Conservation (phyloP, 75 land plant genomes). For the Pinus tabuliformis region DNA sequence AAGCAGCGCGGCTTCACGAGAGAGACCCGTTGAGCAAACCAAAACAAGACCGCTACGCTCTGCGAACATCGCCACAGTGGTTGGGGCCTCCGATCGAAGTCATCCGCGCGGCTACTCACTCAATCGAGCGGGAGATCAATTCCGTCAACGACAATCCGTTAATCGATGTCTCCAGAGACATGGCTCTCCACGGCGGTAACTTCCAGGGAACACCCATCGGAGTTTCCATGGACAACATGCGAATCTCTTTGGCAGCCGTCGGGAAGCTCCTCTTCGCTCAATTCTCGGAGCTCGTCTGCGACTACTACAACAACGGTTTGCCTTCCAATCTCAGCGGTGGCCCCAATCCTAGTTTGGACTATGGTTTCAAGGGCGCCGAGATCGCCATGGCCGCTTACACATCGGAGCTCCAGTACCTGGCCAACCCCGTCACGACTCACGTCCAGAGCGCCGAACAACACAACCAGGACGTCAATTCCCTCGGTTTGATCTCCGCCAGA, state of each 20-base stretch:
- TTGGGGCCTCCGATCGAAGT: background rate
- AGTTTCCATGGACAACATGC: constrained; percentile 83
- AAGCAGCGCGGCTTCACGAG: constrained; percentile 32
- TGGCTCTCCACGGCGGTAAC: constrained; percentile 84
- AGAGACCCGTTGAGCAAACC: constrained; percentile 38
- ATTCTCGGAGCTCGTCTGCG: constrained; percentile 84
- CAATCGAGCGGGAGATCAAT: constrained; percentile 81
- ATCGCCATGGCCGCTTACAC: constrained; percentile 88
- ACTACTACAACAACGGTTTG: constrained; percentile 78
- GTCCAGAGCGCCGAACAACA: constrained; percentile 87
- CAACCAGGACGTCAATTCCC: constrained; percentile 81
- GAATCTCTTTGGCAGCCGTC: constrained; percentile 69
- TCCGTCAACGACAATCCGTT: constrained; percentile 88
- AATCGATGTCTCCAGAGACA: constrained; percentile 78
- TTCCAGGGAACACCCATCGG: constrained; percentile 94
- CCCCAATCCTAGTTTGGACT: constrained; percentile 78
- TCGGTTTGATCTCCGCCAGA: constrained; percentile 71
- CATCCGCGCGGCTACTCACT: constrained; percentile 38
- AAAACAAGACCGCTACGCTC: constrained; percentile 51
- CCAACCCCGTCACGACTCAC: constrained; percentile 80
- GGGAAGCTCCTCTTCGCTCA: constrained; percentile 90
- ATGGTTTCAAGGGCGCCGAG: constrained; percentile 87
- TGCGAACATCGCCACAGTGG: constrained; percentile 32
- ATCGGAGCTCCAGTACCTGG: constrained; percentile 82
- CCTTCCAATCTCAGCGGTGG: constrained; percentile 81